These are phyloP conservation scores for Zasmidium angulare DNA, from an alignment of 2,329 filamentous ascomycete species.

Conservation along the genomic window DNA sequence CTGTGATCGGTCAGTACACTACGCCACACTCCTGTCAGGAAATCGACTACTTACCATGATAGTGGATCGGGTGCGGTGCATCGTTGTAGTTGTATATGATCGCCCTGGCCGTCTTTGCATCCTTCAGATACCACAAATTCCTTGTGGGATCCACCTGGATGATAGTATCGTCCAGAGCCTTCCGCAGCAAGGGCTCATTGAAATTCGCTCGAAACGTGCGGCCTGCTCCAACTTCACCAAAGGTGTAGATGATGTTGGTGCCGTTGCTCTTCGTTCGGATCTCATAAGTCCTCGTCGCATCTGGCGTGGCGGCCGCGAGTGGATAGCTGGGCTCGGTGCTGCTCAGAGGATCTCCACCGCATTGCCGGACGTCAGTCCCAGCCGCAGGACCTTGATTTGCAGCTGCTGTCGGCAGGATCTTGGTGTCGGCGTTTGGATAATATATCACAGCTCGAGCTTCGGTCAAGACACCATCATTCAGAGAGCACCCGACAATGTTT, in stretches of 20 bases:
- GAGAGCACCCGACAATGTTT: constrained; percentile 14
- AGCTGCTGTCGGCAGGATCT: constrained; percentile 41
- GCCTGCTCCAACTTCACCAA: constrained; percentile 35
- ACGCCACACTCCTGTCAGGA: not conserved
- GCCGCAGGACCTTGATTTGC: constrained; percentile 44
- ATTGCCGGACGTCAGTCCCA: constrained; percentile 31
- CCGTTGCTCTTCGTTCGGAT: constrained; percentile 45
- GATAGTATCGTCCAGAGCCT: constrained; percentile 25
- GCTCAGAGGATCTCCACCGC: constrained; percentile 57
- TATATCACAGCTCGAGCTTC: constrained; percentile 62
- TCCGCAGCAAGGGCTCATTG: constrained; percentile 38
- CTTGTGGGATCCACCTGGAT: not conserved
- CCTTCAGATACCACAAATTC: constrained; percentile 5
- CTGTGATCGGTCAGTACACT: constrained; percentile 34
- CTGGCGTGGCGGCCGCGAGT: constrained; percentile 40
- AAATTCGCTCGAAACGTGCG: constrained; percentile 51
- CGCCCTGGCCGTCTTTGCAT: constrained; percentile 22
- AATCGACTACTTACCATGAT: not conserved
- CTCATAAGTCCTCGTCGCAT: constrained; percentile 41
- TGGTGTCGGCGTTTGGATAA: constrained; percentile 59
- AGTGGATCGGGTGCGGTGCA: constrained; percentile 44
- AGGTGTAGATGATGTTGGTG: constrained; percentile 55
- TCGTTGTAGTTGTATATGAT: constrained; percentile 40
- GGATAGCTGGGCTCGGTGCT: constrained; percentile 54
- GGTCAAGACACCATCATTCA: constrained; percentile 10